phyloP scores from a whole-genome alignment of 2,329 filamentous ascomycete genomes.

The Nemania bipapillata region DNA sequence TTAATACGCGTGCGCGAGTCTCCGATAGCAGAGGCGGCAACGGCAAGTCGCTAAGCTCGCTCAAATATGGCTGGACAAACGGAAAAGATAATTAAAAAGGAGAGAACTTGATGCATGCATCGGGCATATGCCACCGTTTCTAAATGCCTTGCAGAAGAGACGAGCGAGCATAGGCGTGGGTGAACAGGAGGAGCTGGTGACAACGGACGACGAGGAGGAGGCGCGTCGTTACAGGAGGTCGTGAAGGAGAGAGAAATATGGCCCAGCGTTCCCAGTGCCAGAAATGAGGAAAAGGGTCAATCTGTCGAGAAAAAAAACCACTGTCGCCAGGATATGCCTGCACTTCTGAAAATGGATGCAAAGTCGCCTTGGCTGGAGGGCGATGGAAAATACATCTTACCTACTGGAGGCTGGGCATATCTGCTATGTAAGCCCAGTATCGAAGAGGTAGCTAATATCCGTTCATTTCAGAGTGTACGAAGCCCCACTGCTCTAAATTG shows the following conservation, averaged over 20 bases:
- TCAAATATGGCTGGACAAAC: slow-evolving; percentile 36
- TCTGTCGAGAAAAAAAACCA: slow-evolving; percentile 38
- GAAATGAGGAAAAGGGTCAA: slow-evolving; percentile 43
- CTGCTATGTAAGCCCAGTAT: not conserved
- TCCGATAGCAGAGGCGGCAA: slow-evolving; percentile 14
- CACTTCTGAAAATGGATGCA: slow-evolving; percentile 2
- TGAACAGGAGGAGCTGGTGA: slow-evolving; percentile 25
- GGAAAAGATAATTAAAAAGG: slow-evolving; percentile 40
- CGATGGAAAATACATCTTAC: slow-evolving; percentile 33
- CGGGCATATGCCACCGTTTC: slow-evolving; percentile 36
- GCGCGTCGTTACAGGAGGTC: slow-evolving; percentile 41
- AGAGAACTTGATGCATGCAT: slow-evolving; percentile 45
- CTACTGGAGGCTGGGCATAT: not conserved
- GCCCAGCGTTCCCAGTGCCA: slow-evolving; percentile 31
- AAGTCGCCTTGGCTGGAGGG: slow-evolving; percentile 17
- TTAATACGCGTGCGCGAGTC: slow-evolving; percentile 32
- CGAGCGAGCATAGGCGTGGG: slow-evolving; percentile 30
- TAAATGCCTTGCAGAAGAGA: slow-evolving; percentile 26
- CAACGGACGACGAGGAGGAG: slow-evolving; percentile 39
- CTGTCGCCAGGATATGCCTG: slow-evolving; percentile 32
- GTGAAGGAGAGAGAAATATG: slow-evolving; percentile 37
- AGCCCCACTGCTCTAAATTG: slow-evolving; percentile 34
- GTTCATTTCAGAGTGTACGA: not conserved
- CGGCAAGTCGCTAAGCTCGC: slow-evolving; percentile 25
- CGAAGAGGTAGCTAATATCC: slow-evolving; percentile 33